Evolutionary conservation across 805 yeast genomes (phyloP), one percentile per base, ranked within the genome.

Genomic region (Isabelozyma pseudorhagii): DNA sequence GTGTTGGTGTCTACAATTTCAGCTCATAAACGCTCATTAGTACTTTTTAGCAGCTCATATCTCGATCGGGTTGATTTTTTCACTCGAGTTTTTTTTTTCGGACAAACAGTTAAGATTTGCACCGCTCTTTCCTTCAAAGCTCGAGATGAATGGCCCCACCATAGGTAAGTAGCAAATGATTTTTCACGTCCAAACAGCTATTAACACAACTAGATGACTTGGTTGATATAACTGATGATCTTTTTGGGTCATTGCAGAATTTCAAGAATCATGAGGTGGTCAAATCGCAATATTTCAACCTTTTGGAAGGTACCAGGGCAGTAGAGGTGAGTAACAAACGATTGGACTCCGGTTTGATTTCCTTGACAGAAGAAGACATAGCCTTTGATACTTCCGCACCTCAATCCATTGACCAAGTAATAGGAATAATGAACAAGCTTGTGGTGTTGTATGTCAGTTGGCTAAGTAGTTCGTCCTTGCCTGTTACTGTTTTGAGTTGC

Each of bases 271-370:
- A 84, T 31, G 73, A 78, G 44, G 82, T 93, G 15, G 80, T 81
- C 4, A 82, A 82, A 56, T 75, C 80, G 8, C 77, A 81, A 0
- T 68, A 68, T 27, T 89, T 90, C 67, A 80, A 83, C 48, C 74
- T 93, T 43, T 73, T 86, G 53, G 90, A 89, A 57, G 96, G 97
- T 0, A 88, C 97, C 1, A 84, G 92, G 55, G 96, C 98, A 0
- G 70, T 90, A 52, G 98, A 92, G 64, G 78, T 85, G 11, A 75
- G 83, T 49, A 89, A 89, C 61, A 72, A 75, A 9, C 81, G 80
- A 53, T 74, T 93, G 57, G 99, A 93, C 63, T 83, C 97, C 0
- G 90, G 93, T 1, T 58, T 87, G 47, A 75, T 88, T n/a, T 59
- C 66, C 28, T 64, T 82, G 49, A 54, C 73, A 0, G 54, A 58